A percentile compares a stretch with the other conserved stretches of the same genome.
These are phyloP conservation scores for Mycena amicta DNA, from an alignment of 768 basidiomycete species.

Conservation along the genomic window DNA sequence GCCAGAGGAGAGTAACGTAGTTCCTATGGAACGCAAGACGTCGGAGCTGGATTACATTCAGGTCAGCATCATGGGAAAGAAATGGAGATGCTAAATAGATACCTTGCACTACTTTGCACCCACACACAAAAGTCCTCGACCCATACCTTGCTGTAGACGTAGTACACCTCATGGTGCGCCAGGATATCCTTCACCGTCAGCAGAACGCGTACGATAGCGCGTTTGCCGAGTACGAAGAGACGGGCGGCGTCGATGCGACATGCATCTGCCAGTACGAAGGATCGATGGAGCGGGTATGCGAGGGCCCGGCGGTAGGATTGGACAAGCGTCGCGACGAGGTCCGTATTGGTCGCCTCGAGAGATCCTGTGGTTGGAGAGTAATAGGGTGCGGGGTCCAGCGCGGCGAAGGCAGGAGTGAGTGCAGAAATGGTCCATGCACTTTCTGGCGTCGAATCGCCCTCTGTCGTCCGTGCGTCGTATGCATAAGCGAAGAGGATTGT, in stretches of 20 bases:
- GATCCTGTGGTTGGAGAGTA: slow-evolving; percentile 18
- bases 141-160: slow-evolving; percentile 88
- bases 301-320: slow-evolving; percentile 76
- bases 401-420: slow-evolving; percentile 78
- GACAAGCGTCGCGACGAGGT: slow-evolving; percentile 49
- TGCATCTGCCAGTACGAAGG: slow-evolving; percentile 69
- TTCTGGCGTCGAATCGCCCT: slow-evolving; percentile 80
- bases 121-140: slow-evolving; percentile 84
- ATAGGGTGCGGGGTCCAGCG: slow-evolving; percentile 73
- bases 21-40: slow-evolving; percentile 63
- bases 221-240: slow-evolving; percentile 61
- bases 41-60: slow-evolving; percentile 1
- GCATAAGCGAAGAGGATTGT: slow-evolving; percentile 78
- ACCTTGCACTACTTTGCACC: slow-evolving; percentile 62
- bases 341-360: slow-evolving; percentile 28
- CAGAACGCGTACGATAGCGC: slow-evolving; percentile 63
- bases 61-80: neutral
- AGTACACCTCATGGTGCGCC: slow-evolving; percentile 84
- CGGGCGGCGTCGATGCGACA: slow-evolving; percentile 67
- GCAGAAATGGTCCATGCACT: slow-evolving; percentile 84
- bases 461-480: slow-evolving; percentile 79
- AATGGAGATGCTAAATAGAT: too few relatives aligned
- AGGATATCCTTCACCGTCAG: slow-evolving; percentile 73
- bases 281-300: slow-evolving; percentile 78
- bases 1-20: slow-evolving; percentile 33